phyloP scores from a whole-genome alignment of 108 stramenopile species.

The Seminavis robusta region DNA sequence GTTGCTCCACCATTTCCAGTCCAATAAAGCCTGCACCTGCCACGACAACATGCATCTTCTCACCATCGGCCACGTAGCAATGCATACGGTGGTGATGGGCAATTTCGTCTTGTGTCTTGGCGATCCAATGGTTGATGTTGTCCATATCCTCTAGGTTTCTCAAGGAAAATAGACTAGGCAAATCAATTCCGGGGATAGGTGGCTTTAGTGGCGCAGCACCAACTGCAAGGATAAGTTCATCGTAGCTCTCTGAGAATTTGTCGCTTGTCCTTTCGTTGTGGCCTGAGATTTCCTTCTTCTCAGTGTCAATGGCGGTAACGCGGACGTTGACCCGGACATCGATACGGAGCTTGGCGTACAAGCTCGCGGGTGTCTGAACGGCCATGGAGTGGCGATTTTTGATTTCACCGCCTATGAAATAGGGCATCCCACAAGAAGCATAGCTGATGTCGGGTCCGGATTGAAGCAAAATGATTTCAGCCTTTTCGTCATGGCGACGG shows the following conservation, averaged over 20 bases:
- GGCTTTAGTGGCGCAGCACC: slow-evolving; percentile 67
- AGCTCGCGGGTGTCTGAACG: slow-evolving; percentile 58
- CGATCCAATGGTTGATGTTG: slow-evolving; percentile 45
- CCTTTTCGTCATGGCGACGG: slow-evolving; percentile 53
- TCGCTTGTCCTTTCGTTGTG: slow-evolving; percentile 23
- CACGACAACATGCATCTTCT: slow-evolving; percentile 54
- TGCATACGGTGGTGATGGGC: not conserved
- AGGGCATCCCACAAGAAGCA: slow-evolving; percentile 73
- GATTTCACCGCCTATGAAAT: slow-evolving; percentile 68
- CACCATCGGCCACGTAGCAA: slow-evolving; percentile 1
- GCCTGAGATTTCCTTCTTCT: slow-evolving; percentile 34
- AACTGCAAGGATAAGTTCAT: slow-evolving; percentile 60
- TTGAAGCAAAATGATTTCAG: slow-evolving; percentile 57
- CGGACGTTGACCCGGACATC: slow-evolving; percentile 60
- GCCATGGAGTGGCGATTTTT: slow-evolving; percentile 58
- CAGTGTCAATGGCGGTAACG: slow-evolving; percentile 45
- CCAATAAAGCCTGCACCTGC: slow-evolving; percentile 76
- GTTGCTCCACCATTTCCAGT: slow-evolving; percentile 74
- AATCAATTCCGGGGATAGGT: slow-evolving; percentile 65
- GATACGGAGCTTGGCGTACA: slow-evolving; percentile 48
- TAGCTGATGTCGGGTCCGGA: slow-evolving; percentile 61
- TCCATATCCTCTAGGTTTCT: slow-evolving; percentile 77
- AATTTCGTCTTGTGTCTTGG: slow-evolving; percentile 13
- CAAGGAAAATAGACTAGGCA: slow-evolving; percentile 49
- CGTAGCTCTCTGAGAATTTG: slow-evolving; percentile 31